A percentile compares a stretch with the other conserved stretches of the same genome.
Conservation (phyloP, 2,329 filamentous ascomycete species). For the Beauveria asiatica region DNA sequence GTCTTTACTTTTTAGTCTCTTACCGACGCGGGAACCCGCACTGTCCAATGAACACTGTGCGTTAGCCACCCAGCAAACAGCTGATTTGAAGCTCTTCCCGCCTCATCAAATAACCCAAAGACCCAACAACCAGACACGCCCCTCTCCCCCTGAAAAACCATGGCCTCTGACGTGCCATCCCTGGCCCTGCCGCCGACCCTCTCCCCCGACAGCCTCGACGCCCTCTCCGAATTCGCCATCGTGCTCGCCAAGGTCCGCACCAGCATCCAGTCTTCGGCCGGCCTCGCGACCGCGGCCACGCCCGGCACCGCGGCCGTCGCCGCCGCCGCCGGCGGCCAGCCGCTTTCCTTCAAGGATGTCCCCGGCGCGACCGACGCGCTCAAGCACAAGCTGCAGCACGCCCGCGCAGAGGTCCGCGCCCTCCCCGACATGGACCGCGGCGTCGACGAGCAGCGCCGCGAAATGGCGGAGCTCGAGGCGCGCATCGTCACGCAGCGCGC, state of each 20-base stretch:
- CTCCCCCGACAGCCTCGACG: constrained; percentile 75
- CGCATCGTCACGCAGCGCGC: constrained; percentile 54
- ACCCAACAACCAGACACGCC: not conserved
- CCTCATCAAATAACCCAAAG: not conserved
- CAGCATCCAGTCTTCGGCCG: constrained; percentile 33
- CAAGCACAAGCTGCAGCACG: constrained; percentile 76
- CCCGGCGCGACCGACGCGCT: constrained; percentile 68
- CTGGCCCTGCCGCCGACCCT: constrained; percentile 55
- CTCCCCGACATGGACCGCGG: constrained; percentile 63
- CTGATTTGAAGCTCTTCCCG: not conserved
- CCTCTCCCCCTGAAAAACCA: not conserved
- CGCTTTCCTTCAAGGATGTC: constrained; percentile 61
- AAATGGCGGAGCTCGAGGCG: constrained; percentile 59
- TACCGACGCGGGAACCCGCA: not conserved
- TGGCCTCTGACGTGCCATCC: constrained; percentile 30
- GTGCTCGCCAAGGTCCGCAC: constrained; percentile 66
- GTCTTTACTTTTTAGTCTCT: not conserved
- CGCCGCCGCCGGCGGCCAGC: constrained; percentile 22
- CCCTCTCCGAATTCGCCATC: constrained; percentile 70
- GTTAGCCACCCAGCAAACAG: not conserved
- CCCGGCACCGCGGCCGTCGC: constrained; percentile 18
- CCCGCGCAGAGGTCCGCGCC: constrained; percentile 54
- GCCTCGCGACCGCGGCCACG: constrained; percentile 31
- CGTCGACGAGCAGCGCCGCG: constrained; percentile 59
- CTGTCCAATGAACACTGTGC: not conserved